These are phyloP conservation scores for Blastosporella zonata DNA, from an alignment of 1,284 basidiomycete genomes.

Conservation along the genomic window DNA sequence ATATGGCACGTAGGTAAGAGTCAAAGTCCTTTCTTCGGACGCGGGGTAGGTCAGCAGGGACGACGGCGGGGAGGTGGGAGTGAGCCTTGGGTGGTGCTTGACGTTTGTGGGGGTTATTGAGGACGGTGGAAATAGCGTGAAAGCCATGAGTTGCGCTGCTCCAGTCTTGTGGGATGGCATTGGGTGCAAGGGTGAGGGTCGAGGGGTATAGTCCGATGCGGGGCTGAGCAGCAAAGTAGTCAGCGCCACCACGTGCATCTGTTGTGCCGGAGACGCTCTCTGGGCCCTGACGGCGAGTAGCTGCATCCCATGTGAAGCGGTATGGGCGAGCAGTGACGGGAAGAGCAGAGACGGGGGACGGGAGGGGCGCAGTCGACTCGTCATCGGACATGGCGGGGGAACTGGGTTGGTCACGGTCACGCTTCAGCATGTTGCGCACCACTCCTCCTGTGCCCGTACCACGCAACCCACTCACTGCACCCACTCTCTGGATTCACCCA, in stretches of 20 bases:
- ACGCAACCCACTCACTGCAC: constrained; percentile 28
- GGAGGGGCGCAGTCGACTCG: constrained; percentile 35
- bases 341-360: constrained; percentile 44
- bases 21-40: constrained; percentile 85
- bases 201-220: constrained; percentile 43
- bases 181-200: constrained; percentile 38
- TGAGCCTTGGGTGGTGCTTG: constrained; percentile 85
- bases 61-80: constrained; percentile 70
- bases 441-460: constrained; percentile 38
- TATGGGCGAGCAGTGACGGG: constrained; percentile 51
- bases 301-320: constrained; percentile 65
- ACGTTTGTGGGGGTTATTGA: constrained; percentile 83
- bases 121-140: constrained; percentile 56
- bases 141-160: constrained; percentile 77
- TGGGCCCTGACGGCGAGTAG: constrained; percentile 51
- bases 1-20: constrained; percentile 71
- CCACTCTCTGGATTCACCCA: constrained; percentile 66
- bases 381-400: constrained; percentile 40
- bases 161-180: constrained; percentile 62
- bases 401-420: constrained; percentile 2
- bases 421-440: constrained; percentile 32
- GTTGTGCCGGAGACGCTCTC: constrained; percentile 67
- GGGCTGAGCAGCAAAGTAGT: constrained; percentile 46
- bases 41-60: constrained; percentile 71
- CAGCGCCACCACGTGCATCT: constrained; percentile 48